These are phyloP conservation scores for Rhododendron mucronatum DNA, from an alignment of 148 eudicot genomes.

Conservation along the genomic window DNA sequence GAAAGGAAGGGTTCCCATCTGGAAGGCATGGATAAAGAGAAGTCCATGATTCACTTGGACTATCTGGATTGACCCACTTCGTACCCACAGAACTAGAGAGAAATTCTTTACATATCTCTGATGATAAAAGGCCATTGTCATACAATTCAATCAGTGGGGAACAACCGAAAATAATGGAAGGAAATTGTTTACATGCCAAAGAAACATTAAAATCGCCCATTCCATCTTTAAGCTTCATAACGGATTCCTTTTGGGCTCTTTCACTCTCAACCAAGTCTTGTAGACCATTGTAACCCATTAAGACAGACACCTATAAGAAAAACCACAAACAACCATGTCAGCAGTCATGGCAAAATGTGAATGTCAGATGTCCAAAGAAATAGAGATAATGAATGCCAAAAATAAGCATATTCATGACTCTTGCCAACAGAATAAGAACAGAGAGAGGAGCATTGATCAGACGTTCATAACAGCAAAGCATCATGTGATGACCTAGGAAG, in stretches of 20 bases:
- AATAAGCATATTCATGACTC: constrained; percentile 3
- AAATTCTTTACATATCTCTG: constrained; percentile 36
- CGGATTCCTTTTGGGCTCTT: constrained; percentile 24
- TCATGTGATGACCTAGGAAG: not conserved
- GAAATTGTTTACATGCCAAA: constrained; percentile 57
- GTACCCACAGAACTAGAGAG: constrained; percentile 34
- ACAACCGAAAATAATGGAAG: constrained; percentile 66
- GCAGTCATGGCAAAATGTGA: not conserved
- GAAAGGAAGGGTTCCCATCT: constrained; percentile 14
- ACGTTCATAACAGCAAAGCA: not conserved
- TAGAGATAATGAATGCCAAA: constrained; percentile 8
- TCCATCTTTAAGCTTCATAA: constrained; percentile 24
- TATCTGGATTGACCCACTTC: constrained; percentile 41
- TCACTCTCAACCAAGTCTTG: constrained; percentile 40
- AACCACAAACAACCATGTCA: constrained; percentile 9
- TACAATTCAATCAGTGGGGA: constrained; percentile 61
- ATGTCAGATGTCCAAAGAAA: not conserved
- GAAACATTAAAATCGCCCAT: constrained; percentile 40
- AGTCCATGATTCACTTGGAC: constrained; percentile 34
- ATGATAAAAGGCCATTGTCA: constrained; percentile 36
- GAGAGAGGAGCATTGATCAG: not conserved
- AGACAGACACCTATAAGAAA: constrained; percentile 54
- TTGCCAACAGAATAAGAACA: constrained; percentile 6
- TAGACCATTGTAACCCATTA: constrained; percentile 47
- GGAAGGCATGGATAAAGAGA: constrained; percentile 26